Base-by-base conservation (phyloP, 169 alveolate species). In the Theileria luwenshuni region DNA sequence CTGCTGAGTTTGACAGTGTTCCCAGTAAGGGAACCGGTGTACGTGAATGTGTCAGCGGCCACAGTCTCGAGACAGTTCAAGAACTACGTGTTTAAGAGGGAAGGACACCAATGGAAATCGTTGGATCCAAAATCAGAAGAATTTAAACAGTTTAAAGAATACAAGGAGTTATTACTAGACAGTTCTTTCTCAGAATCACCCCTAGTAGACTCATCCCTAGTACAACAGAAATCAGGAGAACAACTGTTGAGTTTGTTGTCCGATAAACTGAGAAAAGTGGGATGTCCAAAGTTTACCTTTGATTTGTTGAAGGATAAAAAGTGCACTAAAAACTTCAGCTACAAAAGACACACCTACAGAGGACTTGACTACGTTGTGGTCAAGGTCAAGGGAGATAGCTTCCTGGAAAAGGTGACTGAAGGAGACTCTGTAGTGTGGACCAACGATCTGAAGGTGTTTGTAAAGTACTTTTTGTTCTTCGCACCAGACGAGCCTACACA, bases 341-440 rank as follows among this genome's bases (percentile, higher is more conserved):
- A 28, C 65, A n/a, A 21, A 21, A 56, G 38, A 25, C 45, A 1
- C 32, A 28, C 32, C 45, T 41, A 28, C 32, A 15, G 32, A 7
- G 65, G 65, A 13, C 32, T 27, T 43, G 65, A 56, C 45, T 56
- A 28, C 38, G 38, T 21, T 23, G 43, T 56, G 35, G 38, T 32
- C 19, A 56, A 19, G 30, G 38, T 41, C 13, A 56, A 19, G 30
- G 25, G 6, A 21, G 12, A 56, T 43, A 56, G 13, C 5, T 15
- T 28, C 19, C 23, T 56, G 32, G 32, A 25, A 0, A 15, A 21
- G 3, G 38, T 56, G 38, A 13, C 19, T 38, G 65, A 56, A 38
- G 32, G 47, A 25, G 38, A 56, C 65, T 21, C 30, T 38, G 23
- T 56, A 43, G 65, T 56, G 32, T 56, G 65, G 65, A 56, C 21